Percentiles rank a stretch among this genome's conserved stretches.
Conservation (phyloP, 192 early-diverging fungal species). For the Geranomyces variabilis region DNA sequence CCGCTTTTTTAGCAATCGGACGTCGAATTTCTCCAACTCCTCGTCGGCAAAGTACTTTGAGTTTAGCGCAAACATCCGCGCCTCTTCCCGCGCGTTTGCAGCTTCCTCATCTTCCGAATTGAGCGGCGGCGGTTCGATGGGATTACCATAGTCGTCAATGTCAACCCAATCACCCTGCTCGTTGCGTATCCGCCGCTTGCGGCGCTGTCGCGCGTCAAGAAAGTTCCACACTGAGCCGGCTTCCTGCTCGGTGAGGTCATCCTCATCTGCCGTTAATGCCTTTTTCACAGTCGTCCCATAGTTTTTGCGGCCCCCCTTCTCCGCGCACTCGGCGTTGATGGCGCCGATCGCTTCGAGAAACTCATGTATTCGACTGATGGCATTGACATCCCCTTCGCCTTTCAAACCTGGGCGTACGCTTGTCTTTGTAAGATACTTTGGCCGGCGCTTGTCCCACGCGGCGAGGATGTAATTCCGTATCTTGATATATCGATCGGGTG, state of each 20-base stretch:
- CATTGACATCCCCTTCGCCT: slow-evolving; percentile 89
- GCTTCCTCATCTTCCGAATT: slow-evolving; percentile 30
- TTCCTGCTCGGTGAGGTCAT: slow-evolving; percentile 27
- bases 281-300: slow-evolving; percentile 36
- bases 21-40: slow-evolving; percentile 42
- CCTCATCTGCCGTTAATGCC: slow-evolving; percentile 5
- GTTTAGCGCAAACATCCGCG: slow-evolving; percentile 53
- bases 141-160: slow-evolving; percentile 55
- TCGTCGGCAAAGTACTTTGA: slow-evolving; percentile 63
- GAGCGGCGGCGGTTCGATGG: slow-evolving; percentile 36
- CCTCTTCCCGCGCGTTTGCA: slow-evolving; percentile 39
- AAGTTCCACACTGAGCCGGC: slow-evolving; percentile 25
- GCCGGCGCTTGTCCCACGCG: slow-evolving; percentile 66
- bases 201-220: slow-evolving; percentile 35
- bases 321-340: slow-evolving; percentile 72
- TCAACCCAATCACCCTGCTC: slow-evolving; percentile 69
- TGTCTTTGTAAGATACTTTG: slow-evolving; percentile 83
- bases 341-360: slow-evolving; percentile 78
- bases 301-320: slow-evolving; percentile 29
- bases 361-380: slow-evolving; percentile 82
- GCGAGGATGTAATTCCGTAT: slow-evolving; percentile 88
- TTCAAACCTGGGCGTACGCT: slow-evolving; percentile 74
- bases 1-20: slow-evolving; percentile 35
- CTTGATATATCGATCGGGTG: slow-evolving; percentile 82
- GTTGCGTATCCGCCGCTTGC: slow-evolving; percentile 65